Base-by-base conservation (phyloP, 2,329 filamentous ascomycete species). In the Fusarium proliferatum region DNA sequence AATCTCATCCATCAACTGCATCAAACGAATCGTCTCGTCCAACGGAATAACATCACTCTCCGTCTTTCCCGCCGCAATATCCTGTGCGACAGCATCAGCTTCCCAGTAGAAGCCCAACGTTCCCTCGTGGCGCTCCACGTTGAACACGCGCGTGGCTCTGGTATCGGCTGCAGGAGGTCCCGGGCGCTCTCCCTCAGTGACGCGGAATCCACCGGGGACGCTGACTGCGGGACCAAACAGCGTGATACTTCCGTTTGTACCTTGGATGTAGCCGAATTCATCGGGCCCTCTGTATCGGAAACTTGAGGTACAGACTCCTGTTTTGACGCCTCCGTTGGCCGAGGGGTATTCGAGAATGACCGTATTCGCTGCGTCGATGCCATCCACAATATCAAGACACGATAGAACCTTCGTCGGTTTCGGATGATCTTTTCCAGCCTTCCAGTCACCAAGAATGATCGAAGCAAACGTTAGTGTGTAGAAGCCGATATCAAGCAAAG, bases 1-100 rank as follows among this genome's bases (percentile, higher is more conserved):
- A 23, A 87, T 81, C 57, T 85, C 82, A 69, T 88, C 86, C 82
- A 87, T 82, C 33, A 87, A 79, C 63, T 82, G 80, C 81, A 87
- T 81, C 4, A 87, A 80, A 2, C 83, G 80, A 19, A 87, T 55
- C 0, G 85, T 86, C 76, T 87, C 85, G 0, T 79, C 77, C 80
- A 83, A 83, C 1, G 85, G 85, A 81, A 87, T 83, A 10, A 83
- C 78, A 0, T 73, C 75, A 62, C 81, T 86, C 73, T 86, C 79
- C n/a, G 77, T 79, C 51, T 75, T 79, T 0, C 83, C 82, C 2
- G 43, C 39, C 62, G 5, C 68, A 10, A 71, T 71, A 4, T 71
- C 67, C 15, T 39, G 49, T 2, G 68, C 68, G 9, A 71, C 67
- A 28, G 68, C 61, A 33, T 71, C 67, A 4, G 68, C 68, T n/a